Conservation (phyloP, 495 filamentous ascomycete species). For the Chaetomium tenue region DNA sequence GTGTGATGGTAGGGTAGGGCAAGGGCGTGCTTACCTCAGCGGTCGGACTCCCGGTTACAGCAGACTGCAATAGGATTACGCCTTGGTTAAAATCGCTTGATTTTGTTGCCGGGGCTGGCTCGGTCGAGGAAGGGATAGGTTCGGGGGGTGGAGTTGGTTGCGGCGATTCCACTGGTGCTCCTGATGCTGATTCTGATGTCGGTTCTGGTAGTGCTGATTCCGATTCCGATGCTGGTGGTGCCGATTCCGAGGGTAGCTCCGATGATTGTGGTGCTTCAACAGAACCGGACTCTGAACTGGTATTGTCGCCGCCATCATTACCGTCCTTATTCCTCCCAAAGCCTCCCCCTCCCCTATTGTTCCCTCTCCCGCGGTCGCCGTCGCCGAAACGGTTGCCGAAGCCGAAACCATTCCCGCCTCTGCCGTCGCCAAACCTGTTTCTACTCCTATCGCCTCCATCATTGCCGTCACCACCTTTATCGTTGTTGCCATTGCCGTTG, state of each 20-base stretch:
- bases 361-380: slow-evolving; percentile 2
- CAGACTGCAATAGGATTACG: slow-evolving; percentile 14
- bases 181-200: not conserved
- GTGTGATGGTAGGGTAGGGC: not conserved
- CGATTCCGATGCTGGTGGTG: not conserved
- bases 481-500: slow-evolving; percentile 16
- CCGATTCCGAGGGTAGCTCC: not conserved
- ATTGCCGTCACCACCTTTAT: slow-evolving; percentile 10
- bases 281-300: not conserved
- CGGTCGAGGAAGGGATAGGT: not conserved
- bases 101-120: not conserved
- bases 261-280: slow-evolving; percentile 1
- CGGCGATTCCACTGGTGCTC: slow-evolving; percentile 1
- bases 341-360: not conserved
- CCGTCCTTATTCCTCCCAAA: slow-evolving; percentile 10
- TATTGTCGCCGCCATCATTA: slow-evolving; percentile 7
- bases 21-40: slow-evolving; percentile 21
- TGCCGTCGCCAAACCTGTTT: not conserved
- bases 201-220: not conserved
- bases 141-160: slow-evolving; percentile 7
- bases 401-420: not conserved
- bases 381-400: not conserved
- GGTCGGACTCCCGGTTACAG: slow-evolving; percentile 2
- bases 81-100: slow-evolving; percentile 10
- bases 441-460: not conserved